Conservation (phyloP, 2,329 filamentous ascomycete species). For the Sporothrix luriei region DNA sequence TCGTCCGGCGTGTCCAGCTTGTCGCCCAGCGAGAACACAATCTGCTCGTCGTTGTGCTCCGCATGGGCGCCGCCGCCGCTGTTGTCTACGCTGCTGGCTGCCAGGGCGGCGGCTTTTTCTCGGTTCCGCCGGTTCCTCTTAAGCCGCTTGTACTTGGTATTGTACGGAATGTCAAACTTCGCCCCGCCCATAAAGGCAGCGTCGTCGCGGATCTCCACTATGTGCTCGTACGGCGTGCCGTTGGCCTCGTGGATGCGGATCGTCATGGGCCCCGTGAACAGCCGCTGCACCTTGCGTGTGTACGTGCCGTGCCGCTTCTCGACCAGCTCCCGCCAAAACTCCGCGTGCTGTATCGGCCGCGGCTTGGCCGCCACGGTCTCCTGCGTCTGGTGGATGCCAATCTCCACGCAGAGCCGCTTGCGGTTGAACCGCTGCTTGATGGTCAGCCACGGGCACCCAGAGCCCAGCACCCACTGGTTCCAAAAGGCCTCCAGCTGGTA, state of each 20-base stretch:
- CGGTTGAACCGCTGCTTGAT: slow-evolving; percentile 94
- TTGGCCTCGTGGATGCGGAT: slow-evolving; percentile 97
- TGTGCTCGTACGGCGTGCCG: slow-evolving; percentile 96
- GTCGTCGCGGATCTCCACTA: slow-evolving; percentile 89
- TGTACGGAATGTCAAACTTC: slow-evolving; percentile 95
- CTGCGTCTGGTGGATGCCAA: slow-evolving; percentile 80
- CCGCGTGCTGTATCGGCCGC: slow-evolving; percentile 64
- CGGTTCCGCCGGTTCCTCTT: slow-evolving; percentile 85
- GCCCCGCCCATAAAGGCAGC: slow-evolving; percentile 59
- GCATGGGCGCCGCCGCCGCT: slow-evolving; percentile 51
- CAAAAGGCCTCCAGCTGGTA: slow-evolving; percentile 82
- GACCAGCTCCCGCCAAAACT: slow-evolving; percentile 83
- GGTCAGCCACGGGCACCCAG: slow-evolving; percentile 85
- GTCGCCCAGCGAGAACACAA: slow-evolving; percentile 85
- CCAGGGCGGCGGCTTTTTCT: slow-evolving; percentile 68
- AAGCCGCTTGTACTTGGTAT: slow-evolving; percentile 97
- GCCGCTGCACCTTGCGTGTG: slow-evolving; percentile 58
- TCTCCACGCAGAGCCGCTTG: slow-evolving; percentile 92
- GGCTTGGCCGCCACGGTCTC: slow-evolving; percentile 56
- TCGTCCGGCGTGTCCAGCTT: slow-evolving; percentile 83
- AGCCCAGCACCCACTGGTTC: slow-evolving; percentile 85
- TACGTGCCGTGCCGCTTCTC: slow-evolving; percentile 73
- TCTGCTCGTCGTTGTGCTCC: slow-evolving; percentile 68
- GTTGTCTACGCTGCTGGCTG: slow-evolving; percentile 45
- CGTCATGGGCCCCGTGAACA: slow-evolving; percentile 94